Base-by-base conservation (phyloP, 2,329 filamentous ascomycete species). In the Paraconiothyrium brasiliense region DNA sequence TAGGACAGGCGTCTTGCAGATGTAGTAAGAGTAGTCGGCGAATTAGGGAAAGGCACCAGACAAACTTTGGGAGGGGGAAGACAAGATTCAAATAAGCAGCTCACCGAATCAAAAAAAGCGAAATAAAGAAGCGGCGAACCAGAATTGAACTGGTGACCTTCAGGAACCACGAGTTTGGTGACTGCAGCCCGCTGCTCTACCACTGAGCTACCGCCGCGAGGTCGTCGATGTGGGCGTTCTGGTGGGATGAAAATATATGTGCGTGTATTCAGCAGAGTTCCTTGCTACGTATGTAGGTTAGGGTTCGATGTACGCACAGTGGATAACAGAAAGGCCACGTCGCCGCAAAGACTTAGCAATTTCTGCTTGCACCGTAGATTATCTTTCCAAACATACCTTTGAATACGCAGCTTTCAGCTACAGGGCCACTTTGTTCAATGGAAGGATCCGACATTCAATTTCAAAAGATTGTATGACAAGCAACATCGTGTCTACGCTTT, bases 111-210 rank as follows among this genome's bases (percentile, higher is more conserved):
- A 16, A 14, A 27, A 58, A 50, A 58, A 35, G 20, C 14, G 30
- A 39, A 49, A 30, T 3, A 34, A n/a, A 7, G 41, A 58, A 58
- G 46, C 47, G 47, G 47, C 41, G 54, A 61, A 57, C 59, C 59
- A 57, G 59, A 61, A 57, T 61, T 54, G 58, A 61, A 61, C 59
- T 48, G 59, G 59, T 57, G 48, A 57, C 59, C 54, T 61, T 51
- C 54, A 52, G 54, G 54, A 56, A 55, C 39, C 54, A 27, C 41
- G 11, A 44, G 43, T 48, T 35, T 47, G 54, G 51, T 22, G 20
- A 57, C 59, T 61, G 54, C 54, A 61, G 54, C 49, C 54, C 49
- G 54, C 43, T 56, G 54, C 59, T 61, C 59, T 61, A 57, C 54
- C 59, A 52, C 54, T 61, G 59, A 61, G 59, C 54, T 61, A 61